Percentiles rank a stretch among this genome's conserved stretches.
phyloP scores from a whole-genome alignment of 768 basidiomycete genomes.

The Filobasidium floriforme region DNA sequence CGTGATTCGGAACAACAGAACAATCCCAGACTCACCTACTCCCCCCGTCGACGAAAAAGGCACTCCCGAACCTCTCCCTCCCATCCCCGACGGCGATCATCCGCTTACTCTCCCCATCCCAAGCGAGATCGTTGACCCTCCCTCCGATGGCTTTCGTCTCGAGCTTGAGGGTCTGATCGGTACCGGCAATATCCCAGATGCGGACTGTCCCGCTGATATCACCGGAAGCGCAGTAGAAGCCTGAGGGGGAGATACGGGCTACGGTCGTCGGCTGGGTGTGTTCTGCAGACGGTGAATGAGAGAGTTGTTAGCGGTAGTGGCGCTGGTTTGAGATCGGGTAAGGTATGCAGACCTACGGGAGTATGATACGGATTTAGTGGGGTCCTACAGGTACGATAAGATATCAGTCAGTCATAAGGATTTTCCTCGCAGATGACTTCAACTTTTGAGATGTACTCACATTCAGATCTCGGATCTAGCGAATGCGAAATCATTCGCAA shows the following conservation, averaged over 20 bases:
- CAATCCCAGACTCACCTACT: not conserved
- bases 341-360: slow-evolving; percentile 39
- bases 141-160: slow-evolving; percentile 41
- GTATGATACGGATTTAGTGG: slow-evolving; percentile 58
- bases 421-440: too few species aligned
- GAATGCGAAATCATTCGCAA: slow-evolving; percentile 9
- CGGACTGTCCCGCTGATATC: slow-evolving; percentile 72
- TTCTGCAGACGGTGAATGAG: slow-evolving; percentile 43
- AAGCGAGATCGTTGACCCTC: slow-evolving; percentile 79
- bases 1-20: not conserved
- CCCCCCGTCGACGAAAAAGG: slow-evolving; percentile 18
- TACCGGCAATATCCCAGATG: slow-evolving; percentile 67
- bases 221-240: slow-evolving; percentile 89
- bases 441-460: slow-evolving; percentile 54
- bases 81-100: slow-evolving; percentile 91
- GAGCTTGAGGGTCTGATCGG: slow-evolving; percentile 67
- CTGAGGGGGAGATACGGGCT: slow-evolving; percentile 83
- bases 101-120: slow-evolving; percentile 96
- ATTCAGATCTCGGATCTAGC: slow-evolving; percentile 72
- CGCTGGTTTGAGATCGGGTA: not conserved
- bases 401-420: not conserved
- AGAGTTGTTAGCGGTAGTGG: not conserved
- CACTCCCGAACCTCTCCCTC: slow-evolving; percentile 57
- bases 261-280: slow-evolving; percentile 80
- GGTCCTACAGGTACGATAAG: slow-evolving; percentile 52